These are phyloP conservation scores for Avena sativa DNA, from an alignment of 176 grass and related monocot genomes.

Conservation along the genomic window DNA sequence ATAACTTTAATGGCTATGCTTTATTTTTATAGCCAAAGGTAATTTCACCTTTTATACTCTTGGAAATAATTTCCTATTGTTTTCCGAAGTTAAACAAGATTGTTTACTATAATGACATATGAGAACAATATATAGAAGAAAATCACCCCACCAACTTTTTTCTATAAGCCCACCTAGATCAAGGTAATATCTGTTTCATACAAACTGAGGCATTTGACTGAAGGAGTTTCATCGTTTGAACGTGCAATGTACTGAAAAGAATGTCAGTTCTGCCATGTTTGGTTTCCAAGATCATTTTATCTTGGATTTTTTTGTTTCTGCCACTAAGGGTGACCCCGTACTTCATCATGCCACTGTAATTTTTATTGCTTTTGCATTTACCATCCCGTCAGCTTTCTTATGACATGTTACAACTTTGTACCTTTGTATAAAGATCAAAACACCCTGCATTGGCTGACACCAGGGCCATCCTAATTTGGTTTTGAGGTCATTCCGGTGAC, in stretches of 20 bases:
- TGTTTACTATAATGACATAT: background rate
- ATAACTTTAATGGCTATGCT: conserved; percentile 3
- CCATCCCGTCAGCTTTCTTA: background rate
- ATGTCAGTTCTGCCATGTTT: background rate
- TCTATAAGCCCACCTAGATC: background rate
- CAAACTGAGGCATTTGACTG: background rate
- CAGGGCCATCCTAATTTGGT: background rate
- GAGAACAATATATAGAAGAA: background rate
- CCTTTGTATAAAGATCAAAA: background rate
- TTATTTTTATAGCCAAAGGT: background rate
- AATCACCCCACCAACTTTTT: background rate
- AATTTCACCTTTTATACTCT: conserved; percentile 31
- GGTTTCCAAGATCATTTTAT: background rate
- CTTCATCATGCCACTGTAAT: background rate
- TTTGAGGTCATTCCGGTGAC: background rate
- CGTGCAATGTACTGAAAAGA: background rate
- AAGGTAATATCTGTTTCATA: background rate
- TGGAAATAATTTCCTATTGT: background rate
- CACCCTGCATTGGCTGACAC: background rate
- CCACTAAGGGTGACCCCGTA: background rate
- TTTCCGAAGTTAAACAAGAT: background rate
- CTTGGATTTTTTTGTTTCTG: background rate
- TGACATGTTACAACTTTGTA: background rate
- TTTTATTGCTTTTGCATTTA: background rate
- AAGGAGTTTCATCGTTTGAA: background rate